Conservation (phyloP, 2,329 filamentous ascomycete species). For the Didymosphaeria variabile region DNA sequence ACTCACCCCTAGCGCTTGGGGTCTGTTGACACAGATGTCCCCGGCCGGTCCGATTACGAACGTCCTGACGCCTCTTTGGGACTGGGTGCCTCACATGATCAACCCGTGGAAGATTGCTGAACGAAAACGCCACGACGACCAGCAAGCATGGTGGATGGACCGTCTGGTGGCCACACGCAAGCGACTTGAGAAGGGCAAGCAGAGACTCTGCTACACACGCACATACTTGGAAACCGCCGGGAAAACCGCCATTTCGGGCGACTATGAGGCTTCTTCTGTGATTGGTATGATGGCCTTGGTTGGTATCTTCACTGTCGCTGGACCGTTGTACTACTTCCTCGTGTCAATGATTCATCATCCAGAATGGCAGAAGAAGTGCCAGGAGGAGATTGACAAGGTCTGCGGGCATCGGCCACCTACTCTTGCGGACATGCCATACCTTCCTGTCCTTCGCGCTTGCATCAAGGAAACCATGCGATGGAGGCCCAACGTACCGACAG, state of each 20-base stretch:
- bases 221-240: constrained; percentile 48
- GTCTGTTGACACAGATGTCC: constrained; percentile 66
- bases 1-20: constrained; percentile 63
- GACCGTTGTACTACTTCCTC: constrained; percentile 50
- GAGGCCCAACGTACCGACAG: constrained; percentile 58
- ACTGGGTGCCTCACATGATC: constrained; percentile 56
- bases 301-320: constrained; percentile 51
- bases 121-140: constrained; percentile 62
- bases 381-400: constrained; percentile 44
- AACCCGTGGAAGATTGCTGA: constrained; percentile 66
- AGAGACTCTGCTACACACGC: constrained; percentile 43
- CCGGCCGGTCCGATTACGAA: constrained; percentile 67
- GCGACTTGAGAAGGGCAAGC: constrained; percentile 43
- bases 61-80: constrained; percentile 64
- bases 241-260: constrained; percentile 51
- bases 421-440: constrained; percentile 50
- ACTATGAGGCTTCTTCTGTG: constrained; percentile 51
- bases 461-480: constrained; percentile 57
- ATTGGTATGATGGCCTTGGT: constrained; percentile 52
- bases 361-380: constrained; percentile 47
- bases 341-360: constrained; percentile 49
- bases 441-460: constrained; percentile 57
- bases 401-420: constrained; percentile 39
- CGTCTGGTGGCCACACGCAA: constrained; percentile 51
- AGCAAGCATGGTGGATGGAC: constrained; percentile 63